phyloP scores from a whole-genome alignment of 2,329 filamentous ascomycete species.

The Epichloe scottii region DNA sequence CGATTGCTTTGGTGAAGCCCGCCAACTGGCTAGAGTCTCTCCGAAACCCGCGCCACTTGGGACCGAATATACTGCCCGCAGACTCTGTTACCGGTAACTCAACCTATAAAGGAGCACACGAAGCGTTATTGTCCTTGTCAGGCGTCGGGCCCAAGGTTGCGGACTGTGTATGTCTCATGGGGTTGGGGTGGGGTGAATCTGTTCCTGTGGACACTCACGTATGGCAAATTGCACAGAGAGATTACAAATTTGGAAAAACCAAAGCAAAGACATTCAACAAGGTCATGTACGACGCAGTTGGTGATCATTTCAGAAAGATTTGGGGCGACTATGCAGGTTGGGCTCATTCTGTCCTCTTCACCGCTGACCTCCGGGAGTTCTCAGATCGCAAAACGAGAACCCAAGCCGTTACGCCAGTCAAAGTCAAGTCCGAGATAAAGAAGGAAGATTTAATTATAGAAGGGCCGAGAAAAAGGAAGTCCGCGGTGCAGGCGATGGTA shows the following conservation, averaged over 20 bases:
- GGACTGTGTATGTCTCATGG: slow-evolving; percentile 94
- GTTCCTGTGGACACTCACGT: slow-evolving; percentile 97
- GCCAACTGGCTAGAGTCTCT: slow-evolving; percentile 65
- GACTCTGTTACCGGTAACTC: slow-evolving; percentile 17
- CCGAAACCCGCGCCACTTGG: slow-evolving; percentile 61
- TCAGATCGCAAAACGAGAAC: slow-evolving; percentile 42
- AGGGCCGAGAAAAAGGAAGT: slow-evolving; percentile 16
- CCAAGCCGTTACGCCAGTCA: background rate
- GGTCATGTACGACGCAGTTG: slow-evolving; percentile 77
- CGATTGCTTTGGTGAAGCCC: slow-evolving; percentile 56
- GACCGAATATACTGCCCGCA: slow-evolving; percentile 30
- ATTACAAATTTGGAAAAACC: slow-evolving; percentile 84
- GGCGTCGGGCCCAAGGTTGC: slow-evolving; percentile 95
- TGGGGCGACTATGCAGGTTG: slow-evolving; percentile 95
- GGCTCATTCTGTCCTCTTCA: slow-evolving; percentile 95
- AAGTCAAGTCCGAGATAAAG: slow-evolving; percentile 6
- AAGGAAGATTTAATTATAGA: slow-evolving; percentile 13
- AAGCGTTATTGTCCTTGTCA: slow-evolving; percentile 62
- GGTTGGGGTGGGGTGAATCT: slow-evolving; percentile 86
- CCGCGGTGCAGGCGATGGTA: slow-evolving; percentile 8
- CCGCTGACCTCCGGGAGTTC: slow-evolving; percentile 79
- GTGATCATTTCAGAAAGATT: slow-evolving; percentile 73
- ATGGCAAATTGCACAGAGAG: slow-evolving; percentile 93
- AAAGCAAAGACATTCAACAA: slow-evolving; percentile 81
- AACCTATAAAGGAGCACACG: slow-evolving; percentile 70